Base-by-base conservation (phyloP, 768 basidiomycete species). In the Mycena venus region DNA sequence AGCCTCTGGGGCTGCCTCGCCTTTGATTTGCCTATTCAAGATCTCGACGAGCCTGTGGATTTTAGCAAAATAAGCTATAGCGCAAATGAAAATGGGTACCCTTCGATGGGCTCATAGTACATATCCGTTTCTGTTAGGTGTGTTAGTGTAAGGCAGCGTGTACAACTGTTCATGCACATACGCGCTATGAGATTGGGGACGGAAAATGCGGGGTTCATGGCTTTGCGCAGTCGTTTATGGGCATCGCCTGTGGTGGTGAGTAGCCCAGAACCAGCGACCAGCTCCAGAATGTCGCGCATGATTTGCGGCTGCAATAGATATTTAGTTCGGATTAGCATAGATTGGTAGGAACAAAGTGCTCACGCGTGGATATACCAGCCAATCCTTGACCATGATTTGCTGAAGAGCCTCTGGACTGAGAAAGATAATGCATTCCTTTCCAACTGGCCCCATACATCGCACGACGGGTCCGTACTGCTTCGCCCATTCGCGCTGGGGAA, bases 171-270 rank as follows among this genome's bases (percentile, higher is more conserved):
- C 47, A 23, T 49, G n/a, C 23, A 81, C 84, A 69, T 68, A n/a
- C n/a, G n/a, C n/a, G n/a, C n/a, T n/a, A n/a, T n/a, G n/a, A n/a
- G n/a, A n/a, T n/a, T n/a, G n/a, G 84, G n/a, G n/a, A n/a, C n/a
- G n/a, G n/a, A n/a, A n/a, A n/a, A n/a, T n/a, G n/a, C n/a, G n/a
- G n/a, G n/a, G n/a, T n/a, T n/a, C n/a, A n/a, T n/a, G n/a, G n/a
- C n/a, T n/a, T n/a, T 84, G 84, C 44, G 83, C 79, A n/a, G n/a
- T n/a, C n/a, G n/a, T 70, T 84, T 88, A 74, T 89, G 88, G 32
- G 86, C 86, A 61, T 85, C 81, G 10, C 89, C 88, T 3, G 87
- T 89, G 12, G 87, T 85, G 0, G 89, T 88, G 55, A 89, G 77
- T 3, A 89, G 79, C 1, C 88, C 88, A 78, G 86, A 82, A 0